Evolutionary conservation across 140 eudicot genomes (phyloP), one percentile per base, ranked within the genome.

Genomic region (Senecio squalidus): DNA sequence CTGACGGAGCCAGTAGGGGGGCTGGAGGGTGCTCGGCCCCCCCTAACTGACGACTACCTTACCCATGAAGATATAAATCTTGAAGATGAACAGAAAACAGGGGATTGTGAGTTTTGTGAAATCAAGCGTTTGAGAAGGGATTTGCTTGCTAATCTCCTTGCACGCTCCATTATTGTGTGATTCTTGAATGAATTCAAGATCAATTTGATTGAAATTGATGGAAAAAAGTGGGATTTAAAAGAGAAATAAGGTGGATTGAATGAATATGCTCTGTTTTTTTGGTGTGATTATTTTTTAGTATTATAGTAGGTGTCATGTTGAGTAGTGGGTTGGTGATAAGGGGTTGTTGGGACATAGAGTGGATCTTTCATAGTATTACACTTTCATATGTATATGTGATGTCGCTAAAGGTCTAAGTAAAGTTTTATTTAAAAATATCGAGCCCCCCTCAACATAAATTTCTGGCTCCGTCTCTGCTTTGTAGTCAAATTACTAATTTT

Each of bases 121-220:
- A 83, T 67, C 38, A 91, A 46, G 27, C 86, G 88, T 15, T 67
- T 76, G 60, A 91, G 70, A 11, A 84, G 67, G 0, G 88, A 82
- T 49, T 81, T 73, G 81, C 64, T 79, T 6, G 94, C 96, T 9
- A 91, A 52, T 49, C 76, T 74, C 14, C 98, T 68, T 0, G 98
- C 94, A 31, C 94, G 98, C 62, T 91, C 94, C 98, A 91, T 91
- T 33, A 26, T 65, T 7, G 47, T 21, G 58, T 62, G 68, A 71
- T n/a, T 53, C 26, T 51, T 18, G 55, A 23, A 50, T 44, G 21
- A 43, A 68, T 55, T 33, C 58, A 39, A 64, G 58, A 47, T 14
- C n/a, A n/a, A n/a, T n/a, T n/a, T n/a, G n/a, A n/a, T n/a, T n/a
- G n/a, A n/a, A n/a, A n/a, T n/a, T n/a, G 26, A 15, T 40, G 10